A percentile compares a stretch with the other conserved stretches of the same genome.
Conservation (phyloP, 176 grass and related monocot genomes). For the Poa pratensis region DNA sequence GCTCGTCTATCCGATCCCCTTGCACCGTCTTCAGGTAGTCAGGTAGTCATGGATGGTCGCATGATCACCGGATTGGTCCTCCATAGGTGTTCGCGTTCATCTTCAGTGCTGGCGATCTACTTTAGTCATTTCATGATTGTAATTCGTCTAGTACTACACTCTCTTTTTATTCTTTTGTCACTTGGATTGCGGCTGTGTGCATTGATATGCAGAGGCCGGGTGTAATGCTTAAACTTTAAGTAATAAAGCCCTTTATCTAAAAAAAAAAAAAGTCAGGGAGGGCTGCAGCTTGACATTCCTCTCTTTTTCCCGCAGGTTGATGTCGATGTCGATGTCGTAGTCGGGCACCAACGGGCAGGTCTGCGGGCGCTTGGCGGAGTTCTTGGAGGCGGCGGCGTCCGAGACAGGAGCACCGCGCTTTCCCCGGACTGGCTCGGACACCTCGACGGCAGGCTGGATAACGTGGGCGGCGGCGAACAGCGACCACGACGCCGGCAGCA, state of each 20-base stretch:
- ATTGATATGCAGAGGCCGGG: too few species aligned
- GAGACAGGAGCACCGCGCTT: background rate
- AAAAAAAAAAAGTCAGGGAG: too few species aligned
- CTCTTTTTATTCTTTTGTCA: too few species aligned
- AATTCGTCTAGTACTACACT: too few species aligned
- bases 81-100: too few species aligned
- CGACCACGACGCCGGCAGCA: background rate
- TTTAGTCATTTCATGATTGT: too few species aligned
- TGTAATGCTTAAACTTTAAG: too few species aligned
- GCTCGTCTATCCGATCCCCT: background rate
- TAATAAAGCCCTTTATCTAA: too few species aligned
- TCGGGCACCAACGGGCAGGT: background rate
- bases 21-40: conserved; percentile 34
- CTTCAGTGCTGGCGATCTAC: too few species aligned
- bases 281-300: background rate
- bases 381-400: background rate
- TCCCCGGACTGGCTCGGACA: background rate
- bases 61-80: too few species aligned
- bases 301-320: conserved; percentile 29
- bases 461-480: background rate
- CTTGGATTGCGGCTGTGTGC: too few species aligned
- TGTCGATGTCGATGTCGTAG: conserved; percentile 34
- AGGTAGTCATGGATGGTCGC: too few species aligned
- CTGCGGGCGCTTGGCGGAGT: background rate
- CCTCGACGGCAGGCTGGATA: background rate